Percentiles rank a stretch among this genome's conserved stretches.
phyloP scores from a whole-genome alignment of 2,329 filamentous ascomycete species.

The Trichophyton simii region DNA sequence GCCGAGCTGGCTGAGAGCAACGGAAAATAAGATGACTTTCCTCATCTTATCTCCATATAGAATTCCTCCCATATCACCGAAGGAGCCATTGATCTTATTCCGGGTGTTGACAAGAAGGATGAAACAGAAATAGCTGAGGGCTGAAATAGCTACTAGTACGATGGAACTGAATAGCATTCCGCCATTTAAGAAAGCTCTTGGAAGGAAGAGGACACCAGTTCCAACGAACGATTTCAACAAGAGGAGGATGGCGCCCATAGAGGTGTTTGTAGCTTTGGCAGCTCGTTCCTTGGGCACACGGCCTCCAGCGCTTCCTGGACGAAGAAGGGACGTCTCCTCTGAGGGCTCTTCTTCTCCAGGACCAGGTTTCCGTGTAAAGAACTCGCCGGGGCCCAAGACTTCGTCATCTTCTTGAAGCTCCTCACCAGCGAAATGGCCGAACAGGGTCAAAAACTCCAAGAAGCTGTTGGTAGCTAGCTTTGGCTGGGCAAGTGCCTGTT shows the following conservation, averaged over 20 bases:
- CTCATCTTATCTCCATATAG: slow-evolving; percentile 88
- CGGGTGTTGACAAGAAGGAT: slow-evolving; percentile 82
- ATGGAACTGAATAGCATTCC: slow-evolving; percentile 95
- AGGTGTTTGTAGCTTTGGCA: slow-evolving; percentile 61
- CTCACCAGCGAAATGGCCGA: slow-evolving; percentile 95
- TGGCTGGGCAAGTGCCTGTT: slow-evolving; percentile 32
- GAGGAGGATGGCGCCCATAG: slow-evolving; percentile 67
- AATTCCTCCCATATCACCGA: slow-evolving; percentile 88
- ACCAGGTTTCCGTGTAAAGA: slow-evolving; percentile 47
- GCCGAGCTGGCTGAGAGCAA: slow-evolving; percentile 89
- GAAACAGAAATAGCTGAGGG: slow-evolving; percentile 93
- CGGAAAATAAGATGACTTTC: slow-evolving; percentile 72
- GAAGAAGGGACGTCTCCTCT: slow-evolving; percentile 74
- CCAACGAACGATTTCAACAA: slow-evolving; percentile 96
- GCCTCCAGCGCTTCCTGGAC: slow-evolving; percentile 52
- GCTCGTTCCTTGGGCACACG: slow-evolving; percentile 65
- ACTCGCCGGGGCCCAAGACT: slow-evolving; percentile 72
- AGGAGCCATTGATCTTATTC: slow-evolving; percentile 78
- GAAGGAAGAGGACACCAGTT: slow-evolving; percentile 86
- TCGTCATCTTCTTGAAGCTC: slow-evolving; percentile 95
- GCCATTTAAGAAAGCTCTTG: slow-evolving; percentile 85
- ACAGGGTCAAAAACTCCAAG: slow-evolving; percentile 86
- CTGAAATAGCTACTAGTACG: slow-evolving; percentile 73
- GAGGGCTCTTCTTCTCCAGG: slow-evolving; percentile 58
- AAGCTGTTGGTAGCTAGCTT: slow-evolving; percentile 81